Base-by-base conservation (phyloP, 75 land plant species). In the Larix kaempferi region DNA sequence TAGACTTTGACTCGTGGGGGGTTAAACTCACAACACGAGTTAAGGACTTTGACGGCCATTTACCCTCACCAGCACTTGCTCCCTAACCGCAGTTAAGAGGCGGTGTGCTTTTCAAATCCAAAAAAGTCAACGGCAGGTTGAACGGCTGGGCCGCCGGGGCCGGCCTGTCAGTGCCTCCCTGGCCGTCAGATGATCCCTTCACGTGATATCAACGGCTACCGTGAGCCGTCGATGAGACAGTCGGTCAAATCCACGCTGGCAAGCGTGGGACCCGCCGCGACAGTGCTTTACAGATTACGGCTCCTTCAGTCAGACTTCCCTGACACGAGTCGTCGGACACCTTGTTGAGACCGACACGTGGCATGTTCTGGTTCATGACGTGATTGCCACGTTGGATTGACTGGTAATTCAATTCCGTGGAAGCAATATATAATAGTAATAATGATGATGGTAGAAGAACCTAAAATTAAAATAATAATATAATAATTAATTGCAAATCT, bases 41-140 rank as follows among this genome's bases (percentile, higher is more conserved):
- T 41, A 44, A 44, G 52, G 52, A 44, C 52, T 44, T 44, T 44
- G 52, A 6, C 7, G 8, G 52, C 52, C 10, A 44, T 44, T 44
- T 44, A 44, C 10, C 1, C 7, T 44, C 52, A 44, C 52, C 52
- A 8, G 8, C 52, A 44, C 52, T 8, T 44, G 52, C 52, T 44
- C 10, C 52, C 69, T 12, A 33, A 65, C 41, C 41, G 19, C 39
- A 41, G 72, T 39, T 69, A 12, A 65, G 72, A n/a, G 72, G 72
- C 49, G 49, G 49, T 69, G n/a, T 19, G n/a, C n/a, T 15, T 15
- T 29, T 69, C 39, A 33, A 15, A 11, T 13, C 14, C 52, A 44
- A 44, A 44, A 19, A 69, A 69, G 72, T 69, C 72, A 69, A 69
- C 72, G 72, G 41, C 52, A 44, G n/a, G 72, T 69, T 35, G 72